These are phyloP conservation scores for Bolboschoenoplectus hybrid DNA, from an alignment of 202 grass and related monocot genomes.

Conservation along the genomic window DNA sequence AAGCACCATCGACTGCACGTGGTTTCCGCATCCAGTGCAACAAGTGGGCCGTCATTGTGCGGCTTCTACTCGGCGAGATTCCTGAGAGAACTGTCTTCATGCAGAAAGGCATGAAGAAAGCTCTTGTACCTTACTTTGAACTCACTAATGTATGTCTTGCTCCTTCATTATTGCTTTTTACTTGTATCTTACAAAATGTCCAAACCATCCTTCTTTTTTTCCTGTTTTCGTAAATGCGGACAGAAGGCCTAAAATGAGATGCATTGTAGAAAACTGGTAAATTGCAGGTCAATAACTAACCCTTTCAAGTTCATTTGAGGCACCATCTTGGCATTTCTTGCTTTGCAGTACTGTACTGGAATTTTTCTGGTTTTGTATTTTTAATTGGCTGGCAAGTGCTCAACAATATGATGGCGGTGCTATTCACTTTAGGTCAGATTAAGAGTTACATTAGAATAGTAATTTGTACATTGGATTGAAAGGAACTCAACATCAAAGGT, in stretches of 20 bases:
- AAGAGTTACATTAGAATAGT: background rate
- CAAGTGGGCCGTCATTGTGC: constrained; percentile 80
- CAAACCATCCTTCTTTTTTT: background rate
- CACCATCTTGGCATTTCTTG: background rate
- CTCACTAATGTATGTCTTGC: constrained; percentile 69
- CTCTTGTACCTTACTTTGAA: constrained; percentile 77
- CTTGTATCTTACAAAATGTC: background rate
- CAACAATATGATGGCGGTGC: background rate
- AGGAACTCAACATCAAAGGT: background rate
- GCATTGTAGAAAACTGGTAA: background rate
- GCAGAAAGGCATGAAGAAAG: constrained; percentile 83
- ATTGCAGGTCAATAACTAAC: background rate
- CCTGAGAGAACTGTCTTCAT: constrained; percentile 82
- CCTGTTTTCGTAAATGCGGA: background rate
- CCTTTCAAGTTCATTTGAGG: background rate
- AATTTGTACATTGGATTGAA: background rate
- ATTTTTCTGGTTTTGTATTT: background rate
- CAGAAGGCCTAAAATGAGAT: background rate
- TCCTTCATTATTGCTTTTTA: background rate
- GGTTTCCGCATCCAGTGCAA: constrained; percentile 82
- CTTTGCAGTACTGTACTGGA: background rate
- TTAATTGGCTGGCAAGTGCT: background rate
- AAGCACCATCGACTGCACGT: constrained; percentile 67
- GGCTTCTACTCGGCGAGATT: constrained; percentile 70
- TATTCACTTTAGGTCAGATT: background rate